These are phyloP conservation scores for Gremmenia infestans DNA, from an alignment of 2,329 filamentous ascomycete genomes.

Conservation along the genomic window DNA sequence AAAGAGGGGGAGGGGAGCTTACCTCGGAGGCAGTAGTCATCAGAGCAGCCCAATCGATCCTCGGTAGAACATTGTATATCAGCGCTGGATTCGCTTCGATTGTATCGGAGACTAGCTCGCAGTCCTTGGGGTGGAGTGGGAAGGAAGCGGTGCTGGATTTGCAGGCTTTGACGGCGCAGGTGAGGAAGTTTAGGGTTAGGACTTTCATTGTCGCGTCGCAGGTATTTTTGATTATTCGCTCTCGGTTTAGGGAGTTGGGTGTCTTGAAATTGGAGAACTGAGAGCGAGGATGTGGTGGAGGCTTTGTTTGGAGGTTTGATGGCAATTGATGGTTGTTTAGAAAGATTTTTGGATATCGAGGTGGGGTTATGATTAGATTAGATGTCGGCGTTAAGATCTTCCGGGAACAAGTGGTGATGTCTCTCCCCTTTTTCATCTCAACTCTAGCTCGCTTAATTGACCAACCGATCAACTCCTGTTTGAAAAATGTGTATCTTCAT, in stretches of 20 bases:
- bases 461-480: too few species aligned
- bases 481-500: too few species aligned
- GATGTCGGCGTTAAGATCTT: constrained; percentile 2
- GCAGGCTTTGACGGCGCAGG: constrained; percentile 93
- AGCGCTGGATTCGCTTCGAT: constrained; percentile 77
- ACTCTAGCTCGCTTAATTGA: too few species aligned
- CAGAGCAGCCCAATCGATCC: constrained; percentile 84
- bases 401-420: too few species aligned
- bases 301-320: neutral
- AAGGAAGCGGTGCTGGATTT: constrained; percentile 76
- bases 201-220: constrained; percentile 67
- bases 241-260: neutral
- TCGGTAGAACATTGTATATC: constrained; percentile 76
- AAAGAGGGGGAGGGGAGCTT: constrained; percentile 23
- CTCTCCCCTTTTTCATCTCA: too few species aligned
- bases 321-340: neutral
- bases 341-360: constrained; percentile 1
- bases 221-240: neutral
- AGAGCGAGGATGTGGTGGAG: neutral
- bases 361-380: constrained; percentile 10
- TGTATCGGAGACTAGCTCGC: constrained; percentile 81
- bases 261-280: neutral
- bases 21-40: constrained; percentile 73
- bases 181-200: constrained; percentile 92
- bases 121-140: constrained; percentile 87